Conservation (phyloP, 352 stramenopile genomes). For the Phytophthora citrophthora region DNA sequence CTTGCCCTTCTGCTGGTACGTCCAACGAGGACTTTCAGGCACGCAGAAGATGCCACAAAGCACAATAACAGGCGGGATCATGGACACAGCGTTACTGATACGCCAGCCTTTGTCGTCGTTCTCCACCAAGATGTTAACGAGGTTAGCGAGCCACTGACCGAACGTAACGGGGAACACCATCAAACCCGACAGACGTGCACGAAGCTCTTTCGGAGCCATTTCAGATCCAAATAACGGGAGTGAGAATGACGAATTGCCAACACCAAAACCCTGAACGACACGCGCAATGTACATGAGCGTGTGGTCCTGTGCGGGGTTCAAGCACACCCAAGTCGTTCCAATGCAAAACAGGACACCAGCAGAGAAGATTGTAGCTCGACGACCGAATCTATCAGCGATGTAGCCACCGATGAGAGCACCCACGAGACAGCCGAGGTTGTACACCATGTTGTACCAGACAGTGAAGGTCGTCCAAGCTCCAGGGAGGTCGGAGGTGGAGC, state of each 20-base stretch:
- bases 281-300: conserved; percentile 38
- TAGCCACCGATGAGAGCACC: conserved; percentile 41
- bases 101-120: conserved; percentile 37
- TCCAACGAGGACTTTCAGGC: conserved; percentile 37
- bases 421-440: conserved; percentile 45
- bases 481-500: conserved; percentile 21
- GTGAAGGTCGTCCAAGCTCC: conserved; percentile 40
- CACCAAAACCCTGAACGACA: conserved; percentile 42
- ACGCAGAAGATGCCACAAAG: conserved; percentile 40
- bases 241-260: conserved; percentile 45
- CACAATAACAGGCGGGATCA: conserved; percentile 45
- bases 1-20: conserved; percentile 33
- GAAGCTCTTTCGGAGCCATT: conserved; percentile 44
- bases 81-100: conserved; percentile 42
- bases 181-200: conserved; percentile 38
- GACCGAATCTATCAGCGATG: conserved; percentile 33
- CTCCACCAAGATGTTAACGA: conserved; percentile 42
- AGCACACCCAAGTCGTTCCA: conserved; percentile 40
- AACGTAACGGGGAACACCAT: conserved; percentile 40
- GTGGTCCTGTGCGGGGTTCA: conserved; percentile 30
- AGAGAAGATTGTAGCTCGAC: conserved; percentile 37
- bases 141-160: conserved; percentile 39
- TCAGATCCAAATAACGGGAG: conserved; percentile 48
- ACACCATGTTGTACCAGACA: conserved; percentile 46
- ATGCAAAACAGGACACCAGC: conserved; percentile 40